Evolutionary conservation across 2,329 filamentous ascomycete species (phyloP).

Genomic region (Ophiostoma pallidulum): DNA sequence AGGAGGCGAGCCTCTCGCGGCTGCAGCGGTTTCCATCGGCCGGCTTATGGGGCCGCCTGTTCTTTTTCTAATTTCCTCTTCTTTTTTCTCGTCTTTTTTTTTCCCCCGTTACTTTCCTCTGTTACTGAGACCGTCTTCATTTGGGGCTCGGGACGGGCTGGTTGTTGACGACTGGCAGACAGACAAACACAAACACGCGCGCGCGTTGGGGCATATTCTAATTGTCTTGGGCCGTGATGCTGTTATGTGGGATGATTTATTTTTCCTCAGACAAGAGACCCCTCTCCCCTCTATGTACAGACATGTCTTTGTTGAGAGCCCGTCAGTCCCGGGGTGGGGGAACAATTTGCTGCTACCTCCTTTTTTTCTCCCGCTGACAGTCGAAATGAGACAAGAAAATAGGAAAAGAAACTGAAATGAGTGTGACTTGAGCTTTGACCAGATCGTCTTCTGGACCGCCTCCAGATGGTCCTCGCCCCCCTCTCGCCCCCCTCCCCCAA

Average conservation of each 20-base stretch:
- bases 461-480: constrained; percentile 1
- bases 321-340: no score
- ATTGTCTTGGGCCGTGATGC: background rate
- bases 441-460: background rate
- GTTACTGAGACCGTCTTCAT: no score
- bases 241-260: no score
- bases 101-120: no score
- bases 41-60: no score
- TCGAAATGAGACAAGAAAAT: background rate
- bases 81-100: background rate
- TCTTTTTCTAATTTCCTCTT: background rate
- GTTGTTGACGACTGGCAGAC: no score
- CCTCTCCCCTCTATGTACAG: background rate
- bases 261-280: no score
- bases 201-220: background rate
- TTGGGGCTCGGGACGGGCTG: constrained; percentile 3
- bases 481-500: no score
- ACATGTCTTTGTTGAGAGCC: no score
- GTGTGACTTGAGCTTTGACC: background rate
- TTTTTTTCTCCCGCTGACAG: background rate
- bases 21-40: no score
- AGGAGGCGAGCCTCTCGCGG: no score
- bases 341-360: background rate
- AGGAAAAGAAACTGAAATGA: background rate
- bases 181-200: no score